These are phyloP conservation scores for Diaporthe ilicicola DNA, from an alignment of 2,329 filamentous ascomycete genomes.

Conservation along the genomic window DNA sequence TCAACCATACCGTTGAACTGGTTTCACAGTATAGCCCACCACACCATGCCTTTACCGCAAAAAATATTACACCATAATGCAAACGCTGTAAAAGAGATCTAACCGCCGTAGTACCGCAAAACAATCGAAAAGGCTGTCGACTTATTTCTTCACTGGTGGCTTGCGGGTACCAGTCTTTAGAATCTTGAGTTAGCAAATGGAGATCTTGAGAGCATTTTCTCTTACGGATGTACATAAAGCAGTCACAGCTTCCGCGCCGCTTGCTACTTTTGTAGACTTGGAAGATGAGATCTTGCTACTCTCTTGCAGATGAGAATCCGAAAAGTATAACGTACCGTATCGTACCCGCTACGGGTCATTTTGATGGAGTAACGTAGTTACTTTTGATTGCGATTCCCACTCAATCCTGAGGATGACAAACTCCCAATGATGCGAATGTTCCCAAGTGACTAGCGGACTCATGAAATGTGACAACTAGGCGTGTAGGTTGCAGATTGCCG, in stretches of 20 bases:
- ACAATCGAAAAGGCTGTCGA: neutral
- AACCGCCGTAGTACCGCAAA: neutral
- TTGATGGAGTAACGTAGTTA: neutral
- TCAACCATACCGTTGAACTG: neutral
- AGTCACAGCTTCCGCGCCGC: neutral
- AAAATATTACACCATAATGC: constrained; percentile 1
- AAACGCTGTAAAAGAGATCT: neutral
- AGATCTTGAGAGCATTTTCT: neutral
- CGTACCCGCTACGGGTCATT: constrained; percentile 23
- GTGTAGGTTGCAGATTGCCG: neutral
- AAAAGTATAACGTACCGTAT: constrained; percentile 3
- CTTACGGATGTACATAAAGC: neutral
- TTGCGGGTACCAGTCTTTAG: neutral
- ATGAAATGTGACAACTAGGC: neutral
- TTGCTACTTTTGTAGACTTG: neutral
- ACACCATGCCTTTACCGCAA: neutral
- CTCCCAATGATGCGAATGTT: neutral
- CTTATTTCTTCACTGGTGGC: constrained; percentile 10
- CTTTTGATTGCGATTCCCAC: no score
- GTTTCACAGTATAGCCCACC: neutral
- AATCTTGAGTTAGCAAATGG: neutral
- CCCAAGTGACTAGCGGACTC: neutral
- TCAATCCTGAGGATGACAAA: neutral
- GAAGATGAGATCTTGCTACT: no score
- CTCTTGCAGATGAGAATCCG: neutral